Percentiles rank a stretch among this genome's conserved stretches.
Conservation (phyloP, 2,329 filamentous ascomycete genomes). For the Cladosporium velox region DNA sequence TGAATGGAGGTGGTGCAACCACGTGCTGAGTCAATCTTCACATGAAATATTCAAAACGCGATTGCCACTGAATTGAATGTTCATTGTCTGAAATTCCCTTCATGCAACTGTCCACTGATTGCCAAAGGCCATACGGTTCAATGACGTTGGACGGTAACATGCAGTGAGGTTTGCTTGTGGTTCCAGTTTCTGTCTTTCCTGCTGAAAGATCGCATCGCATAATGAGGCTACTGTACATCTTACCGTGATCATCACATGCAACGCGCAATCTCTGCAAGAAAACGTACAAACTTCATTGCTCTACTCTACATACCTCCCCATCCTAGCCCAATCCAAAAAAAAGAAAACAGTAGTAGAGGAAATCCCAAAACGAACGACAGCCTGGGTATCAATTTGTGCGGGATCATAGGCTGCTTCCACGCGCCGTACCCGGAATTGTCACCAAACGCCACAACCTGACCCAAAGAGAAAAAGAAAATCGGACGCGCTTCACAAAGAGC, state of each 20-base stretch:
- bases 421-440: constrained; percentile 4
- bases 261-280: background rate
- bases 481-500: background rate
- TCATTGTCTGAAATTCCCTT: background rate
- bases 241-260: background rate
- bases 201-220: background rate
- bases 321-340: background rate
- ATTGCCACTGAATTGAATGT: background rate
- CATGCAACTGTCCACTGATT: background rate
- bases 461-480: background rate
- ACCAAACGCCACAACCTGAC: constrained; percentile 5
- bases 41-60: background rate
- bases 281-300: background rate
- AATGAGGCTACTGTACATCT: background rate
- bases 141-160: background rate
- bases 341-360: background rate
- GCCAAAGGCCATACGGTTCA: background rate
- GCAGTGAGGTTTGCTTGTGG: background rate
- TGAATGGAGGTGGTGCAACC: background rate
- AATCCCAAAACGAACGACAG: constrained; percentile 5
- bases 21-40: background rate
- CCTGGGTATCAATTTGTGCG: constrained; percentile 20
- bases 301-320: background rate
- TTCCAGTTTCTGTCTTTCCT: background rate
- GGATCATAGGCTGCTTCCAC: constrained; percentile 7